Evolutionary conservation across 2,329 filamentous ascomycete species (phyloP), one percentile per base, ranked within the genome.

Genomic region (Neopestalotiopsis clavispora): DNA sequence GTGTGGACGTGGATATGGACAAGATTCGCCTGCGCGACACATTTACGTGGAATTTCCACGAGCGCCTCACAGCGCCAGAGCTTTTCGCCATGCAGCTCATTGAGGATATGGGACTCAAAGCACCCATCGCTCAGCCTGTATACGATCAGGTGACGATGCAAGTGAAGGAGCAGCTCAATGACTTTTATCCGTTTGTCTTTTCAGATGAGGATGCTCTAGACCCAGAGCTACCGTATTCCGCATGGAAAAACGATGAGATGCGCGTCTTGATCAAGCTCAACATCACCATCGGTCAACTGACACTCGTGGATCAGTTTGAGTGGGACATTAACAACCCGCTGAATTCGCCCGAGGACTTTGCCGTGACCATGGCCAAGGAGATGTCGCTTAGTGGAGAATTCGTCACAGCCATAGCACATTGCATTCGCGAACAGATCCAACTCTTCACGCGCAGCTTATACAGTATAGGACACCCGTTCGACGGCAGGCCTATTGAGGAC

Each of bases 201-300:
- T 92, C 95, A 63, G 92, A 97, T 74, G 95, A 98, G 75, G 94
- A 97, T 75, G 90, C 95, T 0, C 85, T 98, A 61, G 95, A 99
- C 75, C 93, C 94, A 1, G 92, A 96, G 77, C 85, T 97, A 13
- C 95, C 95, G 0, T 98, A 98, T 78, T 91, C 88, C 52, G 95
- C 96, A 6, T 97, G 98, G 84, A 98, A 98, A 81, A 97, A 99
- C 78, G 96, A 99, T 78, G 96, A 99, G 83, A 98, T 99, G 95
- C 92, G 96, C 65, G 93, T 99, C 74, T 84, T 97, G 58, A 90
- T 99, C 81, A 98, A 98, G 81, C 86, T 99, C 65, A 98, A 98
- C 81, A 97, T 99, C 76, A 98, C 96, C 6, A 98, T 99, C 77
- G 96, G 95, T 56, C 92, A 94, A 72, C 94, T 97, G 77, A 98